Evolutionary conservation across 75 land plant genomes (phyloP), one percentile per base, ranked within the genome.

Genomic region (Adiantum capillusveneris): DNA sequence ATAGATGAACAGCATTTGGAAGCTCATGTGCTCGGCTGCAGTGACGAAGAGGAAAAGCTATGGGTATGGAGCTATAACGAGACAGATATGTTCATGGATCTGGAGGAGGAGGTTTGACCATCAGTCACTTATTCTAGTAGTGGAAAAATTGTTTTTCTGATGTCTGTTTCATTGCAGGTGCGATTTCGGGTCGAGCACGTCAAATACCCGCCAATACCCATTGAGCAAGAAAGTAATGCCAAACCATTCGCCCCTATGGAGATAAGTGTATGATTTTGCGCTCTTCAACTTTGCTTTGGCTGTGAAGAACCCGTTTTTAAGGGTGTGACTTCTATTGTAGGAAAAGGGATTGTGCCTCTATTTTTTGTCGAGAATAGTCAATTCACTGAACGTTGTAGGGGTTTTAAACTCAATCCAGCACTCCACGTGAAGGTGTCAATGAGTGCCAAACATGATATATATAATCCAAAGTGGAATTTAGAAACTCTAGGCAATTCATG

Each of bases 201-300:
- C 31, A 81, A 64, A 48, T 91, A 84, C 70, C 97, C 92, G 16
- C 75, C 88, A 31, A 67, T 91, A 37, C 92, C 92, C 45, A 11
- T 84, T 48, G 88, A 91, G 66, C 82, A 79, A 72, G 71, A 75
- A 0, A 73, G 59, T 37, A 63, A 81, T 66, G 71, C 78, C 25
- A 75, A 80, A 44, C 84, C 88, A 60, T 91, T 91, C 71, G 91
- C 97, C 37, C 97, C 97, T 0, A 91, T 91, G 97, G 71, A 69
- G 43, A 65, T 91, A 36, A 82, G 59, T 49, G 97, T 91, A 72
- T 63, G 88, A 70, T 46, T 31, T 58, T 1, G 49, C 9, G 37
- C 3, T 34, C 9, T n/a, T n/a, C n/a, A n/a, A n/a, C n/a, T n/a
- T n/a, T n/a, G n/a, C n/a, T n/a, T n/a, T n/a, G n/a, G n/a, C n/a